Percentiles rank a stretch among this genome's conserved stretches.
These are phyloP conservation scores for Colletotrichum sidae DNA, from an alignment of 2,329 filamentous ascomycete genomes.

Conservation along the genomic window DNA sequence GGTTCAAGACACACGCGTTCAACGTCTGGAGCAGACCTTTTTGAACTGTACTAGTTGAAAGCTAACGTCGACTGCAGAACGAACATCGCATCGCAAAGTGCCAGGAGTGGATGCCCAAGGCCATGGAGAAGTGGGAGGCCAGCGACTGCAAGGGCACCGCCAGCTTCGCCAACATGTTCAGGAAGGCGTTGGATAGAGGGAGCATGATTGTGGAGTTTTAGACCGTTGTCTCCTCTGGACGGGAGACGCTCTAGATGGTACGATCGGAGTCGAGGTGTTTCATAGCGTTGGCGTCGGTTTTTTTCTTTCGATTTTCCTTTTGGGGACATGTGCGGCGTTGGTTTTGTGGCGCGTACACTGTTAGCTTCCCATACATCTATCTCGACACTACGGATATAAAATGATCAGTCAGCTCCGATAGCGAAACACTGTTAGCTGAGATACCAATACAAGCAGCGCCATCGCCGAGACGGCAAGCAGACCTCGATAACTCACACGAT, in stretches of 20 bases:
- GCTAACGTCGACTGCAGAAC: conserved; percentile 53
- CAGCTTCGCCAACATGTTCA: conserved; percentile 65
- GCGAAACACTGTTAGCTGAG: too few relatives aligned
- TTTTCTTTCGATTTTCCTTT: too few relatives aligned
- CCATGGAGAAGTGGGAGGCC: conserved; percentile 62
- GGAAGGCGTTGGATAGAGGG: conserved; percentile 56
- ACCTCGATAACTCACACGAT: too few relatives aligned
- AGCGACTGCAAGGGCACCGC: conserved; percentile 67
- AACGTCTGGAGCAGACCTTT: too few relatives aligned
- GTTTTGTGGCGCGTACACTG: not conserved
- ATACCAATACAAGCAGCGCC: too few relatives aligned
- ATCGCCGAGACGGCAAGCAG: too few relatives aligned
- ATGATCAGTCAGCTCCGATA: too few relatives aligned
- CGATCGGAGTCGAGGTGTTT: not conserved
- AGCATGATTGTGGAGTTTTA: conserved; percentile 42
- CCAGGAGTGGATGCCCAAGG: conserved; percentile 69
- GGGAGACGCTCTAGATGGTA: not conserved
- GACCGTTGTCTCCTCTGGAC: conserved; percentile 32
- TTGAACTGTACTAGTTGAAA: too few relatives aligned
- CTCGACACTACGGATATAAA: too few relatives aligned
- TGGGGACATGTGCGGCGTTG: not conserved
- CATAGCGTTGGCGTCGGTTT: too few relatives aligned
- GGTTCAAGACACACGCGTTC: too few relatives aligned
- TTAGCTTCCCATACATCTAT: too few relatives aligned
- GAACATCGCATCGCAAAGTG: conserved; percentile 75